Base-by-base conservation (phyloP, 176 grass and related monocot genomes). In the Bothriochloa decipiens region DNA sequence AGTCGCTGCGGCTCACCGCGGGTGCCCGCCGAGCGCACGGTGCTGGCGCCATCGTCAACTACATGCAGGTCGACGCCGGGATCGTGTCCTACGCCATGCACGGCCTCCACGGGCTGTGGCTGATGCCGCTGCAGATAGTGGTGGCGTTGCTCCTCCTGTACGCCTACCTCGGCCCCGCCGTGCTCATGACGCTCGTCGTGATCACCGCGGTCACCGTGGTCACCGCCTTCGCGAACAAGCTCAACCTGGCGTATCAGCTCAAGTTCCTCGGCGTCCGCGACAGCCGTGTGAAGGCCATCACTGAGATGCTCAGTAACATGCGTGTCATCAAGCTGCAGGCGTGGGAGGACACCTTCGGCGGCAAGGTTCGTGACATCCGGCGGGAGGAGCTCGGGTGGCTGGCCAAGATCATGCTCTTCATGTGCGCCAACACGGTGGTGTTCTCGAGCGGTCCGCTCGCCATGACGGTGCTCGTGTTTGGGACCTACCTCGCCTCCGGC, bases 271-370 rank as follows among this genome's bases (percentile, higher is more conserved):
- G 72, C 39, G 76, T 82, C 58, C 86, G 87, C 12, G 89, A 94
- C 77, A 74, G 62, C 49, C 87, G 92, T 28, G 81, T 94, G 22
- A 94, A 91, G 81, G 86, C 92, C 40, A 78, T 86, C 47, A 91
- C 89, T 17, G 92, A 94, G 86, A 94, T 94, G 92, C 92, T 94
- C 57, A 71, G 11, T 81, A 26, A 91, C 77, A 94, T 94, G 86
- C 81, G 84, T 40, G 84, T 89, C 5, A 87, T 94, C 89, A 94
- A 91, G 86, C 75, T 91, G 60, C 92, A 94, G 81, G 92, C 92
- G 0, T 94, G 92, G 92, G 92, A 94, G 81, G 81, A 89, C 4
- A 85, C 79, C 0, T 94, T 94, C 27, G 77, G 69, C 4, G 29
- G 22, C 33, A 88, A 85, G 71, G 85, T 94, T 18, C 63, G 70